Evolutionary conservation across 495 filamentous ascomycete genomes (phyloP), one percentile per base, ranked within the genome.

Genomic region (Hapsidospora chrysogenum): DNA sequence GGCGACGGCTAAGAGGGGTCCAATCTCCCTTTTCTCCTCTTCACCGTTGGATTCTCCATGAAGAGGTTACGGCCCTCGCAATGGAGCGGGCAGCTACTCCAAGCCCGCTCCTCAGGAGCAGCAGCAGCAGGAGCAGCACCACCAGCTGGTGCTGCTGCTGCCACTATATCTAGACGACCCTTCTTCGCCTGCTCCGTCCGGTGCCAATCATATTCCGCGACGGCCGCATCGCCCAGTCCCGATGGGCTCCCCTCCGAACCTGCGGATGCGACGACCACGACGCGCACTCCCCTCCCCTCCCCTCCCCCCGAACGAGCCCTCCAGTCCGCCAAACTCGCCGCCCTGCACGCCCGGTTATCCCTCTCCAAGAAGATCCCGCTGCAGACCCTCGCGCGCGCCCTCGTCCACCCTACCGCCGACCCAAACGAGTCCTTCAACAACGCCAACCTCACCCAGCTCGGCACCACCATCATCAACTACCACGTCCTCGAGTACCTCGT

Each of bases 311-410:
- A 70, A 43, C 63, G 63, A 41, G 78, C 85, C n/a, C 53, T 64
- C 36, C 49, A 60, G 40, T 95, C 89, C 35, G 76, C 87, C 37
- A 94, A 94, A 62, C 80, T 97, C 48, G 74, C 86, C 42, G 85
- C 89, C 38, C 75, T 97, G 21, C 86, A 94, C 57, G 79, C 85
- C 49, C 85, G 89, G 48, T 77, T 97, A 31, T 73, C 73, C 35
- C 76, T 97, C 39, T 76, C 86, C 20, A 63, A 70, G 22, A 77
- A 75, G 53, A 66, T 95, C 43, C 92, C 89, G 6, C 58, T 92
- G 21, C 68, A 92, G 53, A 83, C 79, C 1, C 75, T 97, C 35
- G 85, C 83, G 37, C 75, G 89, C 26, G 71, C 81, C 32, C 72
- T 97, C 33, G 72, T 96, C 47, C 79, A 95, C 57, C 58, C 68